Evolutionary conservation across 2,329 filamentous ascomycete species (phyloP), one percentile per base, ranked within the genome.

Genomic region (Microcera coccophila): DNA sequence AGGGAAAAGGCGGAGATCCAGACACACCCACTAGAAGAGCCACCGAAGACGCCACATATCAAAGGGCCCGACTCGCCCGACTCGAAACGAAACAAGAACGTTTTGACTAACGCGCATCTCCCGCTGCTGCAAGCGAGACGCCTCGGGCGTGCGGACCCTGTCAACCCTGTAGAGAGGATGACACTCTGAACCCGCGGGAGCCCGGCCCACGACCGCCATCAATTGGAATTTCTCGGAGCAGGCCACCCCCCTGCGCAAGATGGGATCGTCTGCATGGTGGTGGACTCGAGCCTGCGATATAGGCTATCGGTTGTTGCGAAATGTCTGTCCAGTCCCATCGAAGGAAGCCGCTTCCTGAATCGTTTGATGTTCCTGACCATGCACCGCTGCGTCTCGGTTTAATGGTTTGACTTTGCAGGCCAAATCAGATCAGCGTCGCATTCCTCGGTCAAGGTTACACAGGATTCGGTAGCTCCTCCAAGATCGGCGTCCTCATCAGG

Each of bases 241-340:
- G 22, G 22, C 8, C 15, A 5, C 8, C 8, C n/a, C 29, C 29
- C 29, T 17, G 29, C 15, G 12, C 29, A 5, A 32, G 29, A n/a
- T n/a, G 29, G 29, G 7, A 15, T 32, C 29, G 29, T n/a, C 8
- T 32, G 29, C 7, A 15, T 14, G 29, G 15, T 32, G 29, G 8
- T 41, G 42, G 29, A 41, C n/a, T n/a, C n/a, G n/a, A n/a, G n/a
- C n/a, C n/a, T n/a, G 37, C 29, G 35, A 36, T 38, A 45, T 42
- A 36, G 46, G 42, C 40, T 44, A 38, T 49, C 44, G 48, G 48
- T 44, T 49, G 45, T 38, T 41, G 36, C 41, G 35, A 32, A 36
- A 41, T 31, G 31, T 21, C 15, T 32, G 8, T 32, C n/a, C n/a
- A n/a, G n/a, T n/a, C n/a, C n/a, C n/a, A n/a, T n/a, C n/a, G n/a